phyloP scores from a whole-genome alignment of 768 basidiomycete genomes.

The Pisolithus sp. region DNA sequence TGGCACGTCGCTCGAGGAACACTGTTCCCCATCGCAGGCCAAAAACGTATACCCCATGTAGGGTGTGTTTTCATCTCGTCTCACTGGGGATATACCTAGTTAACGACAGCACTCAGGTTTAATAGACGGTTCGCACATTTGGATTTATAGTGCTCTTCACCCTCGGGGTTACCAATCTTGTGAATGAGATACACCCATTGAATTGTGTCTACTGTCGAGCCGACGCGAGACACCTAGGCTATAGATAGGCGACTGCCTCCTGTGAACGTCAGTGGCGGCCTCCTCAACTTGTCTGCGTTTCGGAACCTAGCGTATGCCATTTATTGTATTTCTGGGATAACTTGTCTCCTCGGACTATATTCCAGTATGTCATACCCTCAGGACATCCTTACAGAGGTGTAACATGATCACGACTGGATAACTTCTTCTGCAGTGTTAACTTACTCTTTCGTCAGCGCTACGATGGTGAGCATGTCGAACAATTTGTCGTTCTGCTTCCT shows the following conservation, averaged over 20 bases:
- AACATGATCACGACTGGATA: conserved; percentile 1
- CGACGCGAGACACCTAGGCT: conserved; percentile 10
- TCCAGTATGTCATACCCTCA: conserved; percentile 38
- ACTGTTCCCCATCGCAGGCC: conserved; percentile 55
- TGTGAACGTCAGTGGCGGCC: conserved; percentile 44
- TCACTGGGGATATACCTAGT: not conserved
- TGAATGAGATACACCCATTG: conserved; percentile 22
- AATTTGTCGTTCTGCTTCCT: conserved; percentile 59
- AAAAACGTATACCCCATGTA: conserved; percentile 45
- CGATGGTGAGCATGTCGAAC: conserved; percentile 29
- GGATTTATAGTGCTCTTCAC: conserved; percentile 53
- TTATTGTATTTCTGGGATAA: conserved; percentile 52
- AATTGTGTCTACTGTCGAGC: no score
- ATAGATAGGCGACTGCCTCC: conserved; percentile 49
- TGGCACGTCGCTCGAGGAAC: conserved; percentile 69
- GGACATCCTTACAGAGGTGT: not conserved
- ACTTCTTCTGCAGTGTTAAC: conserved; percentile 43
- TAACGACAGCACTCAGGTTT: conserved; percentile 41
- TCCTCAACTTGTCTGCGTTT: conserved; percentile 52
- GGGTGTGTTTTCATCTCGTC: conserved; percentile 36
- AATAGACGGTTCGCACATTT: conserved; percentile 70
- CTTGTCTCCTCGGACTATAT: conserved; percentile 64
- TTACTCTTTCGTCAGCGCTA: conserved; percentile 43
- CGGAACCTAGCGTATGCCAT: conserved; percentile 40
- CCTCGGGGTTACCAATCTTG: conserved; percentile 51